phyloP scores from a whole-genome alignment of 768 basidiomycete genomes.

The Termitomyces sp. region DNA sequence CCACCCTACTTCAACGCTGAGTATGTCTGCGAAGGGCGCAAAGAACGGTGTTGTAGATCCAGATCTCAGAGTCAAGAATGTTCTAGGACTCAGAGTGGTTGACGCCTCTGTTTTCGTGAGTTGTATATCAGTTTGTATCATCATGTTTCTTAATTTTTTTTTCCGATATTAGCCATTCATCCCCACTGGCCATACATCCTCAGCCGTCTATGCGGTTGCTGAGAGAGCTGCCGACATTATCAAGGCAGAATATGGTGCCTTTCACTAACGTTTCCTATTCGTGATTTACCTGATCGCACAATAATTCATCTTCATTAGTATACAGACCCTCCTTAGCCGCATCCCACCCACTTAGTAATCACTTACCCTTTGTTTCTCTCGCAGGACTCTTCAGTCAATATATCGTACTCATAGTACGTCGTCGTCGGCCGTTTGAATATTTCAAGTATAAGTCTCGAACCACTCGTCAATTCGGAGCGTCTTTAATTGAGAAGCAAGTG shows the following conservation, averaged over 20 bases:
- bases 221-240: constrained; percentile 22
- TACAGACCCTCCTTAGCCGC: neutral
- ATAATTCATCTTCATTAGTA: neutral
- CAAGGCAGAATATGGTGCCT: constrained; percentile 4
- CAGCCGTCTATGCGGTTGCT: constrained; percentile 17
- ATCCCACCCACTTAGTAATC: neutral
- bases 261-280: neutral
- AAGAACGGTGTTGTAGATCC: constrained; percentile 27
- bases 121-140: neutral
- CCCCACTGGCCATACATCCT: constrained; percentile 18
- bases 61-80: constrained; percentile 25
- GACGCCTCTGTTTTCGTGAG: constrained; percentile 27
- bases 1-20: constrained; percentile 16
- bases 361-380: neutral
- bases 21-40: constrained; percentile 23
- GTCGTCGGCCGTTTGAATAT: neutral
- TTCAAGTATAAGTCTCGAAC: too few species aligned
- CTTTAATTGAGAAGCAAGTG: too few species aligned
- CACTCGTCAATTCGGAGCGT: too few species aligned
- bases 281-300: neutral
- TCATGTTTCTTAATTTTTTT: neutral
- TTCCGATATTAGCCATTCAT: constrained; percentile 14
- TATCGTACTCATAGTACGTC: neutral
- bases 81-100: constrained; percentile 26
- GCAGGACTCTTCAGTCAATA: neutral